Conservation (phyloP, 345 rosid species). For the Arabis alpina region DNA sequence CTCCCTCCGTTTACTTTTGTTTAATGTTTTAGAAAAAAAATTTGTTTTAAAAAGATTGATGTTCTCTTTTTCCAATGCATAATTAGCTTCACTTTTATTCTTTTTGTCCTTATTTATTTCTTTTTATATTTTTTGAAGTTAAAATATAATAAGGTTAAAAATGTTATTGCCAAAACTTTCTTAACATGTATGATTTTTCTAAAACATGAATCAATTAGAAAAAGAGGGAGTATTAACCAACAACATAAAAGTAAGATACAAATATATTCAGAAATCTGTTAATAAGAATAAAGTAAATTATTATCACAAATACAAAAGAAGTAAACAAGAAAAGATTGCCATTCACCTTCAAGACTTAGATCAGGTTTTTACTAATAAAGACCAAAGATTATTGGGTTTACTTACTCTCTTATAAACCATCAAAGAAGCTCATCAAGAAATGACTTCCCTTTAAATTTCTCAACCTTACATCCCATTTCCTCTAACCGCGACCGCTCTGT, state of each 20-base stretch:
- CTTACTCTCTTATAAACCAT: conserved; percentile 38
- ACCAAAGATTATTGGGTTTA: conserved; percentile 17
- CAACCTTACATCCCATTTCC: conserved; percentile 48
- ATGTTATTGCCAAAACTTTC: no score
- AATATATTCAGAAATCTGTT: neutral
- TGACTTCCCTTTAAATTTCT: conserved; percentile 55
- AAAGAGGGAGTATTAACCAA: no score
- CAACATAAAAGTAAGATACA: neutral
- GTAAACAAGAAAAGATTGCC: conserved; percentile 20
- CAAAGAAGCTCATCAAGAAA: conserved; percentile 61
- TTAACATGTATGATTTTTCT: no score
- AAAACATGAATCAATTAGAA: no score
- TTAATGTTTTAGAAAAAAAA: no score
- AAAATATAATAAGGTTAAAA: no score
- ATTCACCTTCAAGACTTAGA: conserved; percentile 9
- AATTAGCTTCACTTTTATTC: no score
- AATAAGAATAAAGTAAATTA: conserved; percentile 3
- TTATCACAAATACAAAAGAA: conserved; percentile 22
- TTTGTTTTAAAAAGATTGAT: no score
- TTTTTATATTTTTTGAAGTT: no score
- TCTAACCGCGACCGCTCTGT: conserved; percentile 46
- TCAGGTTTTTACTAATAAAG: conserved; percentile 6
- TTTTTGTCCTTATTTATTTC: no score
- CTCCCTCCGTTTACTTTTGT: no score
- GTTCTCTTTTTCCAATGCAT: no score